Conservation (phyloP, 179 eudicot species). For the Vitellaria paradoxa region DNA sequence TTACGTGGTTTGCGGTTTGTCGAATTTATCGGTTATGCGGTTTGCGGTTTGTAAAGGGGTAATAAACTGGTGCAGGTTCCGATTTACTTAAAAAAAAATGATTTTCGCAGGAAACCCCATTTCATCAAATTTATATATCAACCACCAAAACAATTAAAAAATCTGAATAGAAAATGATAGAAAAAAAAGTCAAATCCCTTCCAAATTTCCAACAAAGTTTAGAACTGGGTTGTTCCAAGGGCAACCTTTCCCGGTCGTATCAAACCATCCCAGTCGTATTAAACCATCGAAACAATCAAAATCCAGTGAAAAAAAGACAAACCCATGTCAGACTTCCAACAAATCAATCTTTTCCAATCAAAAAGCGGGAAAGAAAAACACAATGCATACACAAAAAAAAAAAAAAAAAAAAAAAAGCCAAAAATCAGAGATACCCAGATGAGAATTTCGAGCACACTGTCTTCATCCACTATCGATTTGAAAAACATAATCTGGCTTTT, state of each 20-base stretch:
- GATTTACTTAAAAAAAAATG: too few relatives aligned
- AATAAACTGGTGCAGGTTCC: too few relatives aligned
- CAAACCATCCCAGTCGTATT: not conserved
- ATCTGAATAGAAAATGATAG: not conserved
- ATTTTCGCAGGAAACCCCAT: not conserved
- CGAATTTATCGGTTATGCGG: too few relatives aligned
- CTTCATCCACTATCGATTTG: conserved; percentile 10
- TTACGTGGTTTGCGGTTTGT: too few relatives aligned
- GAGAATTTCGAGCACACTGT: conserved; percentile 14
- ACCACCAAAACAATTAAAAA: not conserved
- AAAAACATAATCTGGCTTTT: conserved; percentile 4
- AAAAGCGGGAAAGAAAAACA: not conserved
- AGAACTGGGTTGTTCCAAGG: conserved; percentile 4
- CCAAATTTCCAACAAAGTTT: not conserved
- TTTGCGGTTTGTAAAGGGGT: too few relatives aligned
- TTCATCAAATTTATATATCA: not conserved
- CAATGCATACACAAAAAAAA: not conserved
- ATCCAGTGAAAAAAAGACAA: conserved; percentile 11
- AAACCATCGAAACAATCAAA: not conserved
- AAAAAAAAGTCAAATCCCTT: not conserved
- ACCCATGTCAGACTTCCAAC: conserved; percentile 11
- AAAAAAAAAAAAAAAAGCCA: not conserved
- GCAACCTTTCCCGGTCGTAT: not conserved
- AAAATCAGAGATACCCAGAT: conserved; percentile 14
- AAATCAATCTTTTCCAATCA: not conserved